Conservation (phyloP, 352 stramenopile species). For the Aphanomyces astaci region DNA sequence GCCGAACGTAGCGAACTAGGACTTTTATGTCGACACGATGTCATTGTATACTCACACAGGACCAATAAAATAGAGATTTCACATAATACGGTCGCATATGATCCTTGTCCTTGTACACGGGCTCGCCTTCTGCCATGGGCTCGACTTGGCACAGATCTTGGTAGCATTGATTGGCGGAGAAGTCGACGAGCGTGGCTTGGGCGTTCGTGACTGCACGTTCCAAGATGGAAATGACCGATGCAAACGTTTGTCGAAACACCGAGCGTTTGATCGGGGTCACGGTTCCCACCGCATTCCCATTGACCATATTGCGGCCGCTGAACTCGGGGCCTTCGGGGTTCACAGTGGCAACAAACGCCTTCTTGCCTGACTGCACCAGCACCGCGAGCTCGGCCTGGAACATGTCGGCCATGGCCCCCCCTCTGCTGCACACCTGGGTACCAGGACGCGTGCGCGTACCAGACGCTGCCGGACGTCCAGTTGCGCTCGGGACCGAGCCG, state of each 20-base stretch:
- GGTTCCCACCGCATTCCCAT: not conserved
- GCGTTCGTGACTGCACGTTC: not conserved
- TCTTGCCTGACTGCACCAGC: not conserved
- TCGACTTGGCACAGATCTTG: constrained; percentile 23
- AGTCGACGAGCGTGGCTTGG: constrained; percentile 20
- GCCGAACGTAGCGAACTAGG: too few relatives aligned
- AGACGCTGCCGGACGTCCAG: not conserved
- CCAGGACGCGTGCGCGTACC: not conserved
- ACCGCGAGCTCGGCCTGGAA: constrained; percentile 4
- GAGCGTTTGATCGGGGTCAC: not conserved
- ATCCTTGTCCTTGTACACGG: constrained; percentile 21
- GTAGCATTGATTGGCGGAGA: constrained; percentile 21
- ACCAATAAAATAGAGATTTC: too few relatives aligned
- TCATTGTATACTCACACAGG: too few relatives aligned
- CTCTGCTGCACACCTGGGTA: constrained; percentile 9
- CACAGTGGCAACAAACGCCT: constrained; percentile 21
- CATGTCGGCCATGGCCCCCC: not conserved
- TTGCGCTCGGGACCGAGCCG: not conserved
- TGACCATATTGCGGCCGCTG: constrained; percentile 17
- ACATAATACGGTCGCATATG: constrained; percentile 20
- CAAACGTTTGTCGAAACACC: not conserved
- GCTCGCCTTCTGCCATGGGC: not conserved
- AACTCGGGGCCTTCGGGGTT: constrained; percentile 19
- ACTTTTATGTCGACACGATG: too few relatives aligned
- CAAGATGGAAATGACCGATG: not conserved